Conservation (phyloP, 225 moss, liverwort and hornwort species). For the Physcomitrium patens region DNA sequence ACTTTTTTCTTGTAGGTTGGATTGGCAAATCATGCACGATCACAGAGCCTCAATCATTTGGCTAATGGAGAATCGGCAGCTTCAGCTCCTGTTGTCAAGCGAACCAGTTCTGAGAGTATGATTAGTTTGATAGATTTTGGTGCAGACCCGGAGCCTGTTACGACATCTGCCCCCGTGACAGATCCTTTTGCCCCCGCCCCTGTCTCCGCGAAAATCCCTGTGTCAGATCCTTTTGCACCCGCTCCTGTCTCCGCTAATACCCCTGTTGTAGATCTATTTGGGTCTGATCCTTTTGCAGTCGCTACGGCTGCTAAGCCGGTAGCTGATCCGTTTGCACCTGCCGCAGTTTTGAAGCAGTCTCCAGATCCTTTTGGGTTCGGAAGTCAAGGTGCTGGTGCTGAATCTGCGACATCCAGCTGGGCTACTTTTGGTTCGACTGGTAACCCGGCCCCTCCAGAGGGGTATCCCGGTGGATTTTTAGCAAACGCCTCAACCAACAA, state of each 20-base stretch:
- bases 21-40: slow-evolving; percentile 54
- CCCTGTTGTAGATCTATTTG: slow-evolving; percentile 42
- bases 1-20: slow-evolving; percentile 54
- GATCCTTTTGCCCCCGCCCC: slow-evolving; percentile 45
- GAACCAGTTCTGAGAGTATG: slow-evolving; percentile 69
- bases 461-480: slow-evolving; percentile 38
- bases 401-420: slow-evolving; percentile 39
- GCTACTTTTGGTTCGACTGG: slow-evolving; percentile 50
- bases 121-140: slow-evolving; percentile 89
- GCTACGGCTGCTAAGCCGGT: slow-evolving; percentile 20
- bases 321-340: slow-evolving; percentile 43
- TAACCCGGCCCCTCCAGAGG: slow-evolving; percentile 45
- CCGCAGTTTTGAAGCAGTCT: slow-evolving; percentile 24
- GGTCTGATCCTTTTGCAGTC: slow-evolving; percentile 39
- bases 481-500: slow-evolving; percentile 24
- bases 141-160: slow-evolving; percentile 68
- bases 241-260: slow-evolving; percentile 20
- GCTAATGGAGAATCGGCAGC: slow-evolving; percentile 49
- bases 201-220: neutral
- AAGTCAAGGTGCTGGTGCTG: slow-evolving; percentile 27
- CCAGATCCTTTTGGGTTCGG: slow-evolving; percentile 48
- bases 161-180: slow-evolving; percentile 23
- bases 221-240: slow-evolving; percentile 37
- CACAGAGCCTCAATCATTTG: slow-evolving; percentile 64
- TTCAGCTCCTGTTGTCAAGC: slow-evolving; percentile 50